phyloP scores from a whole-genome alignment of 148 eudicot genomes.

The Amaranthus hypochondriacus region DNA sequence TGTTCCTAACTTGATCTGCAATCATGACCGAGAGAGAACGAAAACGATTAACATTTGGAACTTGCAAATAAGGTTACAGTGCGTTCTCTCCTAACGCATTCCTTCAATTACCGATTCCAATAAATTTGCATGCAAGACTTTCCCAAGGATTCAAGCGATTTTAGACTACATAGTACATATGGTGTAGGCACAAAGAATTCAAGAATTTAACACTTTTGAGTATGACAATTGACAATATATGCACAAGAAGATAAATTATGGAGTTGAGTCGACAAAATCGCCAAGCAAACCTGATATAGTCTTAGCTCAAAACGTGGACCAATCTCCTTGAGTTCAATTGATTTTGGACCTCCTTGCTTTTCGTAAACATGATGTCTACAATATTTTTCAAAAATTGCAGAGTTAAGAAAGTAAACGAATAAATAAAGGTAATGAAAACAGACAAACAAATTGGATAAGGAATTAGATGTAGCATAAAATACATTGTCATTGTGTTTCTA shows the following conservation, averaged over 20 bases:
- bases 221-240: too few relatives aligned
- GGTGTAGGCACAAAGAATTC: too few relatives aligned
- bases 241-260: too few relatives aligned
- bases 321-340: conserved; percentile 80
- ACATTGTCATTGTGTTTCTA: background rate
- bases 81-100: too few relatives aligned
- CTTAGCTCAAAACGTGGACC: conserved; percentile 95
- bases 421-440: background rate
- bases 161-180: too few relatives aligned
- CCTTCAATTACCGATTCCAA: too few relatives aligned
- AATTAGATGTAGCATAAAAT: background rate
- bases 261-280: background rate
- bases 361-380: conserved; percentile 88
- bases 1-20: conserved; percentile 88
- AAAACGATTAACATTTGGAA: background rate
- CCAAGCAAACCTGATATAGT: conserved; percentile 56
- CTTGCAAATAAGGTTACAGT: too few relatives aligned
- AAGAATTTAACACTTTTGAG: too few relatives aligned
- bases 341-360: conserved; percentile 86
- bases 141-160: too few relatives aligned
- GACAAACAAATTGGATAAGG: background rate
- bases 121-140: too few relatives aligned
- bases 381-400: background rate
- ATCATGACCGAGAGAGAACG: background rate
- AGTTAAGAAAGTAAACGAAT: conserved; percentile 9